Conservation (phyloP, 768 basidiomycete species). For the Xerocomellus chrysenteron region DNA sequence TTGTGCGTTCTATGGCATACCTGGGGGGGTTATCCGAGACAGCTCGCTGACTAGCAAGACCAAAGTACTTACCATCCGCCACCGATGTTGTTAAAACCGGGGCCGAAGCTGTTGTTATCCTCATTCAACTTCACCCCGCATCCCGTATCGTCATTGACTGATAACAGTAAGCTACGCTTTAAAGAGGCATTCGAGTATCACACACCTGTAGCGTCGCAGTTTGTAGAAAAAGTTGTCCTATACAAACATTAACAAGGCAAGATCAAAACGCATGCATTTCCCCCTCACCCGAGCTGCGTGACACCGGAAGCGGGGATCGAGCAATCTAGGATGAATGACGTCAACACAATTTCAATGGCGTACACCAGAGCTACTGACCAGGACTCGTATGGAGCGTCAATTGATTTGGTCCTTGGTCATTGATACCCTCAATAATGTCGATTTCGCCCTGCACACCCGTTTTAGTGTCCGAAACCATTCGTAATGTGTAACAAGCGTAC, state of each 20-base stretch:
- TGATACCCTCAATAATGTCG: conserved; percentile 43
- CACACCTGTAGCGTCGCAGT: conserved; percentile 26
- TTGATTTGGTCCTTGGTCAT: conserved; percentile 50
- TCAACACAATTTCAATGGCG: background rate
- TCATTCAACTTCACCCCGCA: conserved; percentile 35
- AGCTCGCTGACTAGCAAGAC: background rate
- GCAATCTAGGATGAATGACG: conserved; percentile 17
- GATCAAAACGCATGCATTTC: too few relatives aligned
- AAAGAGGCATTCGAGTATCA: background rate
- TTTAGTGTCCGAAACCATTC: background rate
- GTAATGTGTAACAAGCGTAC: conserved; percentile 12
- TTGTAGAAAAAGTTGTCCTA: conserved; percentile 21
- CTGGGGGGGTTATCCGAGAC: conserved; percentile 6
- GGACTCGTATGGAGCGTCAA: conserved; percentile 57
- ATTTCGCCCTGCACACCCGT: conserved; percentile 26
- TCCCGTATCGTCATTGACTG: conserved; percentile 35
- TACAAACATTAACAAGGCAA: background rate
- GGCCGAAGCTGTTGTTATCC: conserved; percentile 26
- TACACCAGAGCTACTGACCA: conserved; percentile 29
- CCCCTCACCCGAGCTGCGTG: conserved; percentile 26
- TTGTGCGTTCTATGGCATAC: conserved; percentile 41
- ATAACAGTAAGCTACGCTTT: background rate
- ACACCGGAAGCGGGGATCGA: conserved; percentile 25
- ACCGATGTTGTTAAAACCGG: conserved; percentile 32
- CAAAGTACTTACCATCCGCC: conserved; percentile 40